Percentiles rank a stretch among this genome's conserved stretches.
Evolutionary conservation across 2,329 filamentous ascomycete genomes (phyloP).

Genomic region (Atkinsonella hypoxylon): DNA sequence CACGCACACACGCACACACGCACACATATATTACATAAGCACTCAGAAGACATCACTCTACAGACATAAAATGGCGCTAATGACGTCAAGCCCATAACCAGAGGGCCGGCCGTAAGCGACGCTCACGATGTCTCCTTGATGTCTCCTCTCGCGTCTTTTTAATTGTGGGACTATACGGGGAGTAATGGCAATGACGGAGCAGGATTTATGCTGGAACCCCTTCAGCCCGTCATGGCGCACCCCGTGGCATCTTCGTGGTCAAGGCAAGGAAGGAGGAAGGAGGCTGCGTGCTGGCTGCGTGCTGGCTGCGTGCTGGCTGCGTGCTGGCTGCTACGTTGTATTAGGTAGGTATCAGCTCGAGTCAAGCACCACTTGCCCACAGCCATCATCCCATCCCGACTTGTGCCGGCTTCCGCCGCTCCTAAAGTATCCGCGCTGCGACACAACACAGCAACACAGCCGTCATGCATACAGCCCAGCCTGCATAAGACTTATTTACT

Average conservation of each 20-base stretch:
- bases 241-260: neutral
- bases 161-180: no score
- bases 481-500: no score
- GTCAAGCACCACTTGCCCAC: neutral
- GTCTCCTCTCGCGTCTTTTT: no score
- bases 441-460: neutral
- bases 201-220: neutral
- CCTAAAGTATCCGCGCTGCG: neutral
- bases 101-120: no score
- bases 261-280: no score
- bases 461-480: neutral
- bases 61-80: no score
- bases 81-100: no score
- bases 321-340: neutral
- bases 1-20: no score
- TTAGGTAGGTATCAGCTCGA: neutral
- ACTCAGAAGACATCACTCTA: no score
- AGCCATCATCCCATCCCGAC: neutral
- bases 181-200: no score
- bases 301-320: neutral
- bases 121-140: no score
- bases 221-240: neutral
- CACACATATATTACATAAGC: no score
- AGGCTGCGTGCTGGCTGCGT: neutral
- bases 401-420: neutral